Conservation (phyloP, 345 rosid genomes). For the Lepidium didymum region DNA sequence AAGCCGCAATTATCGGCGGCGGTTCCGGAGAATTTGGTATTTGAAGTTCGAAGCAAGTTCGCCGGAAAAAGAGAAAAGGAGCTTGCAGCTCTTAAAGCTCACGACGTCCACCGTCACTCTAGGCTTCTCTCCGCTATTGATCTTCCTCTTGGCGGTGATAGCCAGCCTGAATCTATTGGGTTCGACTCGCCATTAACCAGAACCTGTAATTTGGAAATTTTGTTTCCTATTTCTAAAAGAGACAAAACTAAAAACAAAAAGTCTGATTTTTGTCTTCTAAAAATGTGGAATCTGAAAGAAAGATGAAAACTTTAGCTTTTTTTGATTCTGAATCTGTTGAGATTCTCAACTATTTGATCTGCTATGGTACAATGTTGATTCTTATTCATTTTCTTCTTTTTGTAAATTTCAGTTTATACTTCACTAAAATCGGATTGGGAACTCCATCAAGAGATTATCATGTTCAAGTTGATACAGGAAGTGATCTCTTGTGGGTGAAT, state of each 20-base stretch:
- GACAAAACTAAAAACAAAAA: not conserved
- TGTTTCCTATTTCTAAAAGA: not conserved
- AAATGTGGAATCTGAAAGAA: slow-evolving; percentile 9
- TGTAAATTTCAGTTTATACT: slow-evolving; percentile 57
- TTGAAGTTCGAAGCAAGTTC: slow-evolving; percentile 60
- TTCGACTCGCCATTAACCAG: slow-evolving; percentile 12
- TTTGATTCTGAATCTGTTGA: not conserved
- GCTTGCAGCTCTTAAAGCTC: slow-evolving; percentile 49
- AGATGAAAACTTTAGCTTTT: not conserved
- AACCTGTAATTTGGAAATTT: not conserved
- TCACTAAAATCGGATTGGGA: slow-evolving; percentile 69
- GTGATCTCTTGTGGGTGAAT: slow-evolving; percentile 92
- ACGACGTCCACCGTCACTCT: slow-evolving; percentile 67
- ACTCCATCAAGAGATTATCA: slow-evolving; percentile 62
- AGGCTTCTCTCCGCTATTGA: slow-evolving; percentile 62
- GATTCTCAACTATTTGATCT: slow-evolving; percentile 13
- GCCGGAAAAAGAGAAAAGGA: slow-evolving; percentile 38
- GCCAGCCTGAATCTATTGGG: slow-evolving; percentile 71
- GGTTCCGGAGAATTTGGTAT: slow-evolving; percentile 41
- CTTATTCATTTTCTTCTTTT: slow-evolving; percentile 4
- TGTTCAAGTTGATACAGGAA: slow-evolving; percentile 96
- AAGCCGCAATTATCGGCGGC: not conserved
- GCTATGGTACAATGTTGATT: slow-evolving; percentile 3
- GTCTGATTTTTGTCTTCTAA: not conserved
- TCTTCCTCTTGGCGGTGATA: slow-evolving; percentile 81